phyloP scores from a whole-genome alignment of 345 rosid species.

The Hibiscus mutabilis region DNA sequence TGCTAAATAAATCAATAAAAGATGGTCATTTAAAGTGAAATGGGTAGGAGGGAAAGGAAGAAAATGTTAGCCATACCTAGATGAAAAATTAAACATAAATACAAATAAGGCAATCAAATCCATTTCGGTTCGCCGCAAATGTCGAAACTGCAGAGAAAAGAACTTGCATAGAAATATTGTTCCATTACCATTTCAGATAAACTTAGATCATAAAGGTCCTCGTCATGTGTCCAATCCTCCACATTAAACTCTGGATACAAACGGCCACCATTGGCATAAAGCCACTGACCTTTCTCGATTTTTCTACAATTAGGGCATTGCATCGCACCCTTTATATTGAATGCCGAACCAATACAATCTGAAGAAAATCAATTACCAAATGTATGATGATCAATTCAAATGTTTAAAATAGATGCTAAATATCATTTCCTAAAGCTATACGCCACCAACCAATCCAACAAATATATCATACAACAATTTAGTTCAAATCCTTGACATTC shows the following conservation, averaged over 20 bases:
- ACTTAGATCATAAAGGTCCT: slow-evolving; percentile 71
- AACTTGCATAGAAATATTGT: neutral
- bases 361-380: slow-evolving; percentile 20
- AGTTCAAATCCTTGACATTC: neutral
- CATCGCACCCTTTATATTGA: slow-evolving; percentile 92
- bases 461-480: neutral
- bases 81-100: neutral
- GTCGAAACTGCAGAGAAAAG: slow-evolving; percentile 1
- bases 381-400: neutral
- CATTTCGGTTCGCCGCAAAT: neutral
- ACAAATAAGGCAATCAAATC: neutral
- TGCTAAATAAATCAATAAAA: neutral
- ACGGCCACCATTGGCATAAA: slow-evolving; percentile 71
- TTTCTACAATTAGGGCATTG: slow-evolving; percentile 98
- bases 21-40: neutral
- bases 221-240: slow-evolving; percentile 94
- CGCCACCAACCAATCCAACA: neutral
- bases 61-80: neutral
- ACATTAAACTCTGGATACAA: slow-evolving; percentile 68
- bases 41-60: neutral
- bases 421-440: neutral
- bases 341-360: slow-evolving; percentile 99
- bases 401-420: neutral
- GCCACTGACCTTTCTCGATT: slow-evolving; percentile 99
- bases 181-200: slow-evolving; percentile 81